Evolutionary conservation across 2,329 filamentous ascomycete genomes (phyloP), one percentile per base, ranked within the genome.

Genomic region (Pleoardoris graminearum): DNA sequence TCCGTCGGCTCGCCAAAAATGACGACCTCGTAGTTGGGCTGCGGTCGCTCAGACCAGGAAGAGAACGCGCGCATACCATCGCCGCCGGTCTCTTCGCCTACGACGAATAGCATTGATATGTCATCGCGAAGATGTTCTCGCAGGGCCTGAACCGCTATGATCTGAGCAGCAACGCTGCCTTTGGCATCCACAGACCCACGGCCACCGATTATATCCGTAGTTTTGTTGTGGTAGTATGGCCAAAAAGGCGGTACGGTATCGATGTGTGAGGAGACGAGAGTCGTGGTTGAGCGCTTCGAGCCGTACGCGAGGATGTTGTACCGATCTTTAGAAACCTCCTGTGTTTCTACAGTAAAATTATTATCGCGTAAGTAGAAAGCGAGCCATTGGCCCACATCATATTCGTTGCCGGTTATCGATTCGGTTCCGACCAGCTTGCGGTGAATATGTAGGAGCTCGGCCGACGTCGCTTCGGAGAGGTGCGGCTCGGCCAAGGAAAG

Each of bases 1-100:
- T 96, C 91, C 0, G 94, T 99, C 0, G 93, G 93, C 71, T 99
- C 94, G 35, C 94, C 93, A 67, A 97, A 97, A 65, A 93, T 88
- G 63, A 90, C 86, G 3, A 90, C 85, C 29, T 87, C 81, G 77
- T 85, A 86, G 25, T 55, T 52, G 1, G 65, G 62, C 0, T 48
- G 46, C 1, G 65, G 68, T 10, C 67, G 63, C 2, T 71, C 50
- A 2, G 59, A 48, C 63, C 67, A 67, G 36, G 72, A 61, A 7
- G 72, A 81, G 63, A 53, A 72, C 1, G 64, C 61, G 33, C 61
- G 79, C 93, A 97, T 97, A 7, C 93, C 93, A 57, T 88, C 87
- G 8, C 93, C 93, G 3, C 79, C 79, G 2, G 80, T 82, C 72
- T 97, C 93, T 72, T 99, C 93, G 54, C 90, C 91, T 0, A 96